These are phyloP conservation scores for Pichia sp. DNA, from an alignment of 1,139 yeast species.

Conservation along the genomic window DNA sequence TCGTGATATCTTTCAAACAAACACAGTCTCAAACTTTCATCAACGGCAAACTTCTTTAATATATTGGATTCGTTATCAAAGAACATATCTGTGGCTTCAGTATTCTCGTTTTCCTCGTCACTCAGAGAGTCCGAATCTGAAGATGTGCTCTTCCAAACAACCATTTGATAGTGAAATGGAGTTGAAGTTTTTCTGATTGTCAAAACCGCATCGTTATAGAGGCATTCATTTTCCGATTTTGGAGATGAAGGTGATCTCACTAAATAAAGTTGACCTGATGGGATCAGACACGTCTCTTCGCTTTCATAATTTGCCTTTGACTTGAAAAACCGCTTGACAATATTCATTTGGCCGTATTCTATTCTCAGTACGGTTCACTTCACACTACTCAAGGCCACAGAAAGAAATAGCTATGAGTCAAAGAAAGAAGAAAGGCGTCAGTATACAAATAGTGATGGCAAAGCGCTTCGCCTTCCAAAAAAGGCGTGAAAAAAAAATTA, in stretches of 20 bases:
- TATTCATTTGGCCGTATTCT: conserved; percentile 47
- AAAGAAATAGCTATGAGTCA: no score
- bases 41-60: conserved; percentile 63
- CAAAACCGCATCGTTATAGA: conserved; percentile 74
- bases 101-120: conserved; percentile 50
- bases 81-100: conserved; percentile 45
- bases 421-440: no score
- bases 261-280: conserved; percentile 73
- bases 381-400: no score
- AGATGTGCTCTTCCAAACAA: conserved; percentile 62
- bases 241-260: conserved; percentile 74
- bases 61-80: conserved; percentile 33
- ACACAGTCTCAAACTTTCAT: conserved; percentile 48
- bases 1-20: conserved; percentile 33
- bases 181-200: conserved; percentile 61
- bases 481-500: no score
- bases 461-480: no score
- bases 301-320: conserved; percentile 32
- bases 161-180: conserved; percentile 61
- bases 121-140: conserved; percentile 25
- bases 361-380: no score
- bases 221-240: conserved; percentile 79
- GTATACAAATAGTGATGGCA: no score
- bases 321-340: conserved; percentile 55
- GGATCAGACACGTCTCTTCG: conserved; percentile 64